Evolutionary conservation across 495 filamentous ascomycete species (phyloP).

Genomic region (Lineolata rhizophorae): DNA sequence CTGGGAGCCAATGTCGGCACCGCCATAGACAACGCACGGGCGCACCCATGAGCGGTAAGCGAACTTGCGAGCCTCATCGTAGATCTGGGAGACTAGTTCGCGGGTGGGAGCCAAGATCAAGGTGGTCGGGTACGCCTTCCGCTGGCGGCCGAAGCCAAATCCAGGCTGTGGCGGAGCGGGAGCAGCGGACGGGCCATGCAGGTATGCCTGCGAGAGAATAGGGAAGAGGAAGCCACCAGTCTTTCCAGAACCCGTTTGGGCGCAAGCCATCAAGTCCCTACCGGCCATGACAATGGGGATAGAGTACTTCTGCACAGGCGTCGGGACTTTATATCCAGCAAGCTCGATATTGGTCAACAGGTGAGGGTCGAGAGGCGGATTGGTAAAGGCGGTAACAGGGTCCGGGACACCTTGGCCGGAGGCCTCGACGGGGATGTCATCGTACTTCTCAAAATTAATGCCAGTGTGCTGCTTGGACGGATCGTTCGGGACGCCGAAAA

Average conservation of each 20-base stretch:
- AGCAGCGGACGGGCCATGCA: slow-evolving; percentile 54
- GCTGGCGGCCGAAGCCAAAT: slow-evolving; percentile 55
- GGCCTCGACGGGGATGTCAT: slow-evolving; percentile 95
- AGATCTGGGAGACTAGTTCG: slow-evolving; percentile 96
- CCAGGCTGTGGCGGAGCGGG: slow-evolving; percentile 34
- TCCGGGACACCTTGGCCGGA: slow-evolving; percentile 89
- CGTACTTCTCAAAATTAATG: slow-evolving; percentile 99
- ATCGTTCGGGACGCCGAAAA: slow-evolving; percentile 86
- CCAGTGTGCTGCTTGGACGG: slow-evolving; percentile 86
- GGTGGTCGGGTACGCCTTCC: slow-evolving; percentile 90
- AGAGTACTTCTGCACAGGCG: slow-evolving; percentile 94
- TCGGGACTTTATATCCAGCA: slow-evolving; percentile 82
- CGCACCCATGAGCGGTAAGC: slow-evolving; percentile 97
- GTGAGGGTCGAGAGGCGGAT: slow-evolving; percentile 86
- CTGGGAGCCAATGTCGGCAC: slow-evolving; percentile 93
- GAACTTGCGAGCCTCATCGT: slow-evolving; percentile 93
- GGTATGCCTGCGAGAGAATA: slow-evolving; percentile 87
- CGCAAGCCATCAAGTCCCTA: slow-evolving; percentile 96
- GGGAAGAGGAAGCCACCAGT: slow-evolving; percentile 98
- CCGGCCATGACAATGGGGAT: slow-evolving; percentile 94
- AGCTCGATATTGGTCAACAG: slow-evolving; percentile 78
- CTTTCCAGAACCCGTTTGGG: slow-evolving; percentile 97
- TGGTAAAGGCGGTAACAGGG: slow-evolving; percentile 70
- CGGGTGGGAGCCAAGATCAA: slow-evolving; percentile 90
- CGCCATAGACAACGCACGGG: slow-evolving; percentile 95